Base-by-base conservation (phyloP, 805 yeast species). In the Saccharomyces cerevisiae region DNA sequence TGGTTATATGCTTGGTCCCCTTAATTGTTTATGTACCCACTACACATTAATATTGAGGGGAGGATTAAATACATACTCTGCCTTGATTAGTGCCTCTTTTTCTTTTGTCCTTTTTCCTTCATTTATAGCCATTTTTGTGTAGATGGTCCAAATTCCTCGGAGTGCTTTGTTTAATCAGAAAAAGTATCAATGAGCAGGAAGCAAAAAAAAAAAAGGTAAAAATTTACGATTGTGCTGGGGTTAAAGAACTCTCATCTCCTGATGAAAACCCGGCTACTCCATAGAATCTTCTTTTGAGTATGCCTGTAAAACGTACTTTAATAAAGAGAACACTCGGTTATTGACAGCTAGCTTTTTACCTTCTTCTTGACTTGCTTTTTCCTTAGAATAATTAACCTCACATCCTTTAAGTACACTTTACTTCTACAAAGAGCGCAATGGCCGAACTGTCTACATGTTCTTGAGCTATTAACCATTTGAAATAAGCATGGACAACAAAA, bases 401-500 rank as follows among this genome's bases (percentile, higher is more conserved):
- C 62, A 27, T 66, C 69, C 30, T 63, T 66, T 26, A 73, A 66
- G 2, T 64, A 59, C 1, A 74, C 72, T 6, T 61, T 59, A n/a
- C 62, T 57, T 53, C 80, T 67, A 55, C 80, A 76, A 9, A 76
- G 63, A 9, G 79, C 73, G 61, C 80, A 76, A 10, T 70, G 71
- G 0, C 78, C 79, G 48, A 62, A 60, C 13, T 55, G 58, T 48
- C 64, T 64, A 24, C 62, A 67, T 46, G 63, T 68, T 61, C 71
- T 76, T 41, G 80, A 80, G 60, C 72, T 74, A 11, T 79, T 77
- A 32, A 79, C 75, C 65, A 77, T 77, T 56, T 73, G 70, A 56
- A 77, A 81, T 4, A 79, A 69, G 62, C 85, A 82, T 28, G 75
- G 76, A 5, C 76, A 70, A 60, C 86, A 82, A 59, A 76, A 81